Conservation (phyloP, 768 basidiomycete genomes). For the Russula sp. region DNA sequence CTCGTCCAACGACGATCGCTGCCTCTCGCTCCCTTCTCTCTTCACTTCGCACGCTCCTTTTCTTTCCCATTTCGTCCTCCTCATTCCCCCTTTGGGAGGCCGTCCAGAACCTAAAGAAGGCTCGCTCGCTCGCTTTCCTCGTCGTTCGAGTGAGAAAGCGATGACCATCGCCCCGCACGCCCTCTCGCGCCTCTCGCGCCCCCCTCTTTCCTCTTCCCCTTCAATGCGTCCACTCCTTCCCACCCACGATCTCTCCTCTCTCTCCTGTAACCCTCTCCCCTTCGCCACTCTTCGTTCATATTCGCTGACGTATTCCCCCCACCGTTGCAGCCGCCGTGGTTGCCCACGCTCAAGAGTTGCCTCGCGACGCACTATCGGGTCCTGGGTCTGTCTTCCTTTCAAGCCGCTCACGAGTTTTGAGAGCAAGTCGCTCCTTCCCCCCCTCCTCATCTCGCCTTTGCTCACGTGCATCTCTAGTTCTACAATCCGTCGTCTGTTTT, state of each 20-base stretch:
- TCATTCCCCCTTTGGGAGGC: background rate
- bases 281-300: background rate
- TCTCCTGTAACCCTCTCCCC: background rate
- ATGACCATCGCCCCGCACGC: background rate
- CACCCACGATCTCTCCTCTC: background rate
- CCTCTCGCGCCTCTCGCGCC: background rate
- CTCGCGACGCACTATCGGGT: background rate
- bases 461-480: constrained; percentile 27
- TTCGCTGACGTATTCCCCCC: background rate
- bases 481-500: constrained; percentile 34
- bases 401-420: constrained; percentile 12
- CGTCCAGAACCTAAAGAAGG: constrained; percentile 7
- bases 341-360: background rate
- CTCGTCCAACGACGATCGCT: constrained; percentile 12
- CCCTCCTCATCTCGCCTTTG: background rate
- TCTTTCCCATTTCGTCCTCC: background rate
- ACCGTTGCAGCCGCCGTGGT: background rate
- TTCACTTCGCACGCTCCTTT: constrained; percentile 5
- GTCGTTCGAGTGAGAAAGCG: background rate
- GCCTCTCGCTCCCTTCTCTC: background rate
- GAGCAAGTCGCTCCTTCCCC: background rate
- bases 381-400: constrained; percentile 13
- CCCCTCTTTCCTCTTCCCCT: background rate
- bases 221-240: background rate
- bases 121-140: background rate